phyloP scores from a whole-genome alignment of 305 asterid species.

The Fraxinus velutina region DNA sequence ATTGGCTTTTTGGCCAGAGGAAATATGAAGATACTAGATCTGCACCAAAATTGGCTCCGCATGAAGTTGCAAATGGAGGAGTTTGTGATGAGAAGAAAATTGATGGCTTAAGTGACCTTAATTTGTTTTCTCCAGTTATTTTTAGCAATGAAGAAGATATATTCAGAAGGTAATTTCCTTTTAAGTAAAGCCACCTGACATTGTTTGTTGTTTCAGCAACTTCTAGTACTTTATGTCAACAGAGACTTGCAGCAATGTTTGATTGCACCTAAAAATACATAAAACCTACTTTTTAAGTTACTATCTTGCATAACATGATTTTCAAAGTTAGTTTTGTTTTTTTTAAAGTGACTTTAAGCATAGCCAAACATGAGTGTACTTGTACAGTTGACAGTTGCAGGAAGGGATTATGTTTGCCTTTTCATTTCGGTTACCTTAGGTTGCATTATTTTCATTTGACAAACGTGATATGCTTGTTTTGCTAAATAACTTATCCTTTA shows the following conservation, averaged over 20 bases:
- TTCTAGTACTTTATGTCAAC: not conserved
- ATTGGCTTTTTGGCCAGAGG: constrained; percentile 97
- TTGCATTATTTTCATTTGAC: not conserved
- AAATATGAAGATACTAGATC: constrained; percentile 65
- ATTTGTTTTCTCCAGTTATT: constrained; percentile 58
- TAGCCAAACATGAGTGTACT: not conserved
- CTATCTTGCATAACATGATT: not conserved
- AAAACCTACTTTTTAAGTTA: not conserved
- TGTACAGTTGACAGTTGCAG: too few relatives aligned
- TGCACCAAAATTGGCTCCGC: constrained; percentile 46
- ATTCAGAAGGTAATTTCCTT: constrained; percentile 59
- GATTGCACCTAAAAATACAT: not conserved
- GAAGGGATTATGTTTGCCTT: not conserved
- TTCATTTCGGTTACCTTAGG: not conserved
- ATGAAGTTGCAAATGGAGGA: constrained; percentile 45
- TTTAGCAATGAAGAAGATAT: constrained; percentile 81
- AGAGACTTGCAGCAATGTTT: not conserved
- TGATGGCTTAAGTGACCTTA: constrained; percentile 55
- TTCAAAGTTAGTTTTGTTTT: not conserved
- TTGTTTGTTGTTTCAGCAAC: not conserved
- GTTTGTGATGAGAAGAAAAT: constrained; percentile 47
- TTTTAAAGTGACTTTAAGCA: not conserved
- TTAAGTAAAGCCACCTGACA: not conserved
- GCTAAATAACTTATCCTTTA: not conserved
- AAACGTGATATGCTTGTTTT: not conserved